These are phyloP conservation scores for Kodamaea derodonti DNA, from an alignment of 1,139 yeast species.

Conservation along the genomic window DNA sequence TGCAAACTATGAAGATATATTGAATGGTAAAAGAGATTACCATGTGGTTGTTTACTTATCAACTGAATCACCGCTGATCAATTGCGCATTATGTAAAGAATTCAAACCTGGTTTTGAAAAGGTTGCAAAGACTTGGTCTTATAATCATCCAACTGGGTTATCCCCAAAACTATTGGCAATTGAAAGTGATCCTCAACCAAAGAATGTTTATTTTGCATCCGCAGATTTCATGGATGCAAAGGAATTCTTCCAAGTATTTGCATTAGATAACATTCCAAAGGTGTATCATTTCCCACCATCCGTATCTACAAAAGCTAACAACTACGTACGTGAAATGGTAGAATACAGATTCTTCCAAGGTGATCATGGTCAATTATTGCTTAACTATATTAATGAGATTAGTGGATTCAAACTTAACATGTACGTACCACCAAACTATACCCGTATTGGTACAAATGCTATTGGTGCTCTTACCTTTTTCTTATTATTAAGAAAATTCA, in stretches of 20 bases:
- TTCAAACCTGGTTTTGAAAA: conserved; percentile 62
- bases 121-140: conserved; percentile 57
- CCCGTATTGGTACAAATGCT: conserved; percentile 49
- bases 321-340: conserved; percentile 33
- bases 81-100: conserved; percentile 72
- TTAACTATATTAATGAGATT: conserved; percentile 31
- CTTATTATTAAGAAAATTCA: conserved; percentile 19
- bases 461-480: conserved; percentile 31
- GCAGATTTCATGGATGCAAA: conserved; percentile 66
- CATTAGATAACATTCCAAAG: conserved; percentile 76
- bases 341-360: conserved; percentile 53
- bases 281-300: conserved; percentile 63
- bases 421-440: conserved; percentile 53
- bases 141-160: conserved; percentile 37
- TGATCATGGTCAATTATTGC: conserved; percentile 44
- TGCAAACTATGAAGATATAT: conserved; percentile 52
- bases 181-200: conserved; percentile 23
- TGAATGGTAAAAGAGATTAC: conserved; percentile 70
- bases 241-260: conserved; percentile 51
- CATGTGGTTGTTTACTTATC: conserved; percentile 66
- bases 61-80: conserved; percentile 67
- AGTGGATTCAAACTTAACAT: conserved; percentile 46
- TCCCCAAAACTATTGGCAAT: conserved; percentile 25
- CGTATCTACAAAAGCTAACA: conserved; percentile 23
- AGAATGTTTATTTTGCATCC: conserved; percentile 60